These are phyloP conservation scores for Catharanthus roseus DNA, from an alignment of 257 asterid species.

Conservation along the genomic window DNA sequence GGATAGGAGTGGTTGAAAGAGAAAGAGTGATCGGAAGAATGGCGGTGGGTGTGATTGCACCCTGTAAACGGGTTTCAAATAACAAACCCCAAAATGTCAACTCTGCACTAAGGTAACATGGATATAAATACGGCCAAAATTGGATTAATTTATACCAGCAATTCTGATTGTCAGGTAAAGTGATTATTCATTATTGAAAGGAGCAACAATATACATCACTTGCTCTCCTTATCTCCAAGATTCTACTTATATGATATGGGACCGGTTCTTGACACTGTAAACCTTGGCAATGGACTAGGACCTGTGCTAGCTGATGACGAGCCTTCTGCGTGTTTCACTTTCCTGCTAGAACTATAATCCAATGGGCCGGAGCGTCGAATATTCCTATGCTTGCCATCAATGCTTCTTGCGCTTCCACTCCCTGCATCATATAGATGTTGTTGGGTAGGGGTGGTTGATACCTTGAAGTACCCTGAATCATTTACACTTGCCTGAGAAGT, in stretches of 20 bases:
- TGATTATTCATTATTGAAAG: not conserved
- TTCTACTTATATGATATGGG: slow-evolving; percentile 70
- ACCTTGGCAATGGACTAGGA: slow-evolving; percentile 91
- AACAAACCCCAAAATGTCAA: no score
- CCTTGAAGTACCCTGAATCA: slow-evolving; percentile 58
- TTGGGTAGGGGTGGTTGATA: slow-evolving; percentile 54
- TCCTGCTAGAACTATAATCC: slow-evolving; percentile 72
- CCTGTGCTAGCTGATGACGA: slow-evolving; percentile 84
- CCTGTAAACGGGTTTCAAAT: no score
- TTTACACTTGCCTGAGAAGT: slow-evolving; percentile 44
- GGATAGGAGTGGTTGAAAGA: no score
- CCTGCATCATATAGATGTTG: slow-evolving; percentile 54
- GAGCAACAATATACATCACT: slow-evolving; percentile 30
- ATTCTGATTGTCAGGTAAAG: not conserved
- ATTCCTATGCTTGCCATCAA: slow-evolving; percentile 44
- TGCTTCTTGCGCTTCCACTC: slow-evolving; percentile 36
- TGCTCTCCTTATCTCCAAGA: slow-evolving; percentile 15
- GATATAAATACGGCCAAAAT: slow-evolving; percentile 11
- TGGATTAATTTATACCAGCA: slow-evolving; percentile 1
- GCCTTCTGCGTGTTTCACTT: slow-evolving; percentile 59
- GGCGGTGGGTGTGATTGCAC: no score
- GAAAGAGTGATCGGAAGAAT: no score
- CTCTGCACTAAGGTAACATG: no score
- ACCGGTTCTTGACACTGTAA: slow-evolving; percentile 91
- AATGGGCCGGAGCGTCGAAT: slow-evolving; percentile 87